These are phyloP conservation scores for Mycena haematopus DNA, from an alignment of 768 basidiomycete genomes.

Conservation along the genomic window DNA sequence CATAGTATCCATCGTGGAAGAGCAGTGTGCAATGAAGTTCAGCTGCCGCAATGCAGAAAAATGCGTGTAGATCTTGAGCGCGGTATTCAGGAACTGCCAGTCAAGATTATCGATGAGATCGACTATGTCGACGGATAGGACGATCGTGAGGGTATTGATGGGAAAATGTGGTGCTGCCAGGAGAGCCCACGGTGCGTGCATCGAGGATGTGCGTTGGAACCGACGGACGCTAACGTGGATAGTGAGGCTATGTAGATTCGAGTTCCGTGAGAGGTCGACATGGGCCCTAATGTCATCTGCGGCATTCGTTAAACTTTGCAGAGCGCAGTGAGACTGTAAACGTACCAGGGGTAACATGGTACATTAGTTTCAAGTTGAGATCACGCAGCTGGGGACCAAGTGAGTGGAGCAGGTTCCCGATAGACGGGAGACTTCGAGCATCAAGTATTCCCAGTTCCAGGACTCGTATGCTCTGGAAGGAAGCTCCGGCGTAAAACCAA, in stretches of 20 bases:
- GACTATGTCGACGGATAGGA: constrained; percentile 13
- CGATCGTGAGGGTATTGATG: constrained; percentile 17
- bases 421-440: constrained; percentile 1
- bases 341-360: constrained; percentile 19
- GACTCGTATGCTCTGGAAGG: neutral
- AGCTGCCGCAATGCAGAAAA: neutral
- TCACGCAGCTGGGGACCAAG: constrained; percentile 13
- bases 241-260: constrained; percentile 6
- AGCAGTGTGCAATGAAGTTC: constrained; percentile 16
- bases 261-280: constrained; percentile 15
- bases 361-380: constrained; percentile 13
- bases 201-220: neutral
- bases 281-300: constrained; percentile 12
- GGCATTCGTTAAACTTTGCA: neutral
- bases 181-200: constrained; percentile 12
- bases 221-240: constrained; percentile 21
- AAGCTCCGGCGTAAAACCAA: neutral
- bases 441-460: constrained; percentile 6
- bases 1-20: neutral
- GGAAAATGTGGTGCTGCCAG: constrained; percentile 2
- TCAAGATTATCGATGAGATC: constrained; percentile 37
- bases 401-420: neutral
- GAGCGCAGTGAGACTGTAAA: neutral
- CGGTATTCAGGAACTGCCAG: constrained; percentile 36
- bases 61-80: constrained; percentile 18